Conservation (phyloP, 2,329 filamentous ascomycete genomes). For the Lasiodiplodia citricola region DNA sequence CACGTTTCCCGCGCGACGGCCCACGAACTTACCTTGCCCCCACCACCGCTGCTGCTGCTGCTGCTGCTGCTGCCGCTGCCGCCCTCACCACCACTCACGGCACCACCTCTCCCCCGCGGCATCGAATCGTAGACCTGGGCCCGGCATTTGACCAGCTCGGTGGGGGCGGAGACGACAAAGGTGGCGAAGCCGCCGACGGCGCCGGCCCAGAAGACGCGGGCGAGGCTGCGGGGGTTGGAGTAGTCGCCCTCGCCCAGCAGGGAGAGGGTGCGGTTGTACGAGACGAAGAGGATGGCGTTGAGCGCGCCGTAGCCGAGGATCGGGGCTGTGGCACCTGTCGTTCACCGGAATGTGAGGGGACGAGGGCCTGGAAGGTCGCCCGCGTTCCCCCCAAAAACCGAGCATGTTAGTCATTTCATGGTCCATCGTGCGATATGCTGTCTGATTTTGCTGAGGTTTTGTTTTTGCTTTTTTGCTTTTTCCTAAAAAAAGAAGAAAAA, state of each 20-base stretch:
- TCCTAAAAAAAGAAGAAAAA: too few relatives aligned
- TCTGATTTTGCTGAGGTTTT: too few relatives aligned
- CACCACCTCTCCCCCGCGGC: constrained; percentile 33
- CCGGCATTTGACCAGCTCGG: constrained; percentile 88
- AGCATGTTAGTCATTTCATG: too few relatives aligned
- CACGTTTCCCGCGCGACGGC: constrained; percentile 67
- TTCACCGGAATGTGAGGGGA: constrained; percentile 29
- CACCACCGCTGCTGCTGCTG: constrained; percentile 31
- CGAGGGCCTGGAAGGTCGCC: neutral
- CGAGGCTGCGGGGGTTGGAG: constrained; percentile 50
- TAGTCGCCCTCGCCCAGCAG: constrained; percentile 55
- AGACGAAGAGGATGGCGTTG: constrained; percentile 87
- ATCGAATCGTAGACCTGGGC: constrained; percentile 66
- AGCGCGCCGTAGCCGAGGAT: constrained; percentile 89
- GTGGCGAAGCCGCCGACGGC: constrained; percentile 82
- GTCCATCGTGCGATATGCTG: too few relatives aligned
- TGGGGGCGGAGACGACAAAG: constrained; percentile 85
- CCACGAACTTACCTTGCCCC: constrained; percentile 58
- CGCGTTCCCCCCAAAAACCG: too few relatives aligned
- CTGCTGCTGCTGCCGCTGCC: neutral
- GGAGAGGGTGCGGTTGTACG: constrained; percentile 83
- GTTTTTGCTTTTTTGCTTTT: too few relatives aligned
- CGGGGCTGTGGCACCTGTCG: constrained; percentile 76
- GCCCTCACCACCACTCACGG: too few relatives aligned
- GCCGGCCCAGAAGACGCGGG: constrained; percentile 78